Evolutionary conservation across 352 stramenopile genomes (phyloP).

Genomic region (Halophytophthora batemanensis): DNA sequence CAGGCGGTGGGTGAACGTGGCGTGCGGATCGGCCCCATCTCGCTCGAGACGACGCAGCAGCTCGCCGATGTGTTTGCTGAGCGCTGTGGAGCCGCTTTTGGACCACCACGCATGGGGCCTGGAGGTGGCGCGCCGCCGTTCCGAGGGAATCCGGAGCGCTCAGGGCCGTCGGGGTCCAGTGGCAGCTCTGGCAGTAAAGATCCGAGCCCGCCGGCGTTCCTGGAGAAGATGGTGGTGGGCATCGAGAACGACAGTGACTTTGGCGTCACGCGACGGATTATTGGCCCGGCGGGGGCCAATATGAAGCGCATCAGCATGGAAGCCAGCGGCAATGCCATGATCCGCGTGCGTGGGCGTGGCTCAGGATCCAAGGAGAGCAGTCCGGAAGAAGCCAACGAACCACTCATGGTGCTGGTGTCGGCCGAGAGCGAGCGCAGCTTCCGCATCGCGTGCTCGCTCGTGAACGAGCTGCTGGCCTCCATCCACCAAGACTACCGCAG

Average conservation of each 20-base stretch:
- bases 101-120: conserved; percentile 22
- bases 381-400: conserved; percentile 68
- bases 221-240: conserved; percentile 77
- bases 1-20: conserved; percentile 61
- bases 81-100: conserved; percentile 48
- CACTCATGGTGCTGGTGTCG: conserved; percentile 81
- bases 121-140: conserved; percentile 19
- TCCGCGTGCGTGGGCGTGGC: conserved; percentile 79
- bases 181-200: conserved; percentile 23
- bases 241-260: conserved; percentile 89
- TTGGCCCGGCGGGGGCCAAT: conserved; percentile 71
- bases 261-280: conserved; percentile 79
- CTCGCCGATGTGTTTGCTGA: conserved; percentile 75
- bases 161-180: conserved; percentile 10
- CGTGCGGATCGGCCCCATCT: conserved; percentile 54
- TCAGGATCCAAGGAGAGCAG: conserved; percentile 76
- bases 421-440: conserved; percentile 86
- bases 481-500: conserved; percentile 81
- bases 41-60: conserved; percentile 61
- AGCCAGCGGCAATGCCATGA: conserved; percentile 74
- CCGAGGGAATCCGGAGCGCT: conserved; percentile 11
- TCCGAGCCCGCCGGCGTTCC: conserved; percentile 29
- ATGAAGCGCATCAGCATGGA: conserved; percentile 89
- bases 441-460: conserved; percentile 67
- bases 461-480: conserved; percentile 54